A percentile compares a stretch with the other conserved stretches of the same genome.
Conservation (phyloP, 129 eudicot genomes). For the Chrysanthemum seticuspe region DNA sequence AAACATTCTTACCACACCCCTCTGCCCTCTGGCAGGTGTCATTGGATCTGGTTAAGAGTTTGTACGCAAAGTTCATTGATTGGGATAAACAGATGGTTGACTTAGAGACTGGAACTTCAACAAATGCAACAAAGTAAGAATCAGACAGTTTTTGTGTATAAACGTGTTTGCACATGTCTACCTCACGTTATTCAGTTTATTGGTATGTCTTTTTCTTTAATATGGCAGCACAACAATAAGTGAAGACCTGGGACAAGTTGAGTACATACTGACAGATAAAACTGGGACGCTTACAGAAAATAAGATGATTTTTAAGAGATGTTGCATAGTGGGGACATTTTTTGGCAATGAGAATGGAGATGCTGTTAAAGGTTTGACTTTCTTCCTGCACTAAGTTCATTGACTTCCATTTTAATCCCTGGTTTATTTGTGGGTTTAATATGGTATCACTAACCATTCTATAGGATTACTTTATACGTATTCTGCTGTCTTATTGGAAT, state of each 20-base stretch:
- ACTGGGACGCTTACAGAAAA: constrained; percentile 98
- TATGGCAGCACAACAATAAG: constrained; percentile 99
- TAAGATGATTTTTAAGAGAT: constrained; percentile 87
- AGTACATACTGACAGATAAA: constrained; percentile 98
- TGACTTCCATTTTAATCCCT: constrained; percentile 5
- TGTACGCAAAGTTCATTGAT: constrained; percentile 93
- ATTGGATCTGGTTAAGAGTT: constrained; percentile 80
- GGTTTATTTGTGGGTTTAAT: too few species aligned
- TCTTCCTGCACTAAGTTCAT: constrained; percentile 8
- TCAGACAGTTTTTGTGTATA: constrained; percentile 10
- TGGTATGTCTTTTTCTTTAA: constrained; percentile 30
- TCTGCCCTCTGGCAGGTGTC: constrained; percentile 57
- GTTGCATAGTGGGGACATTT: constrained; percentile 73
- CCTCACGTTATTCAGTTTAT: constrained; percentile 21
- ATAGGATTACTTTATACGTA: too few species aligned
- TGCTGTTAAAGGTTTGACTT: constrained; percentile 73
- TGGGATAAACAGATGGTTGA: constrained; percentile 98
- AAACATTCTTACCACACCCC: background rate
- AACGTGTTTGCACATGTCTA: constrained; percentile 9
- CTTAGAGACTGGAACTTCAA: constrained; percentile 60
- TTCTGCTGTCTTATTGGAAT: too few species aligned
- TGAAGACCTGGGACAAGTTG: constrained; percentile 99
- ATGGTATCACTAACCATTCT: too few species aligned
- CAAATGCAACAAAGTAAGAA: constrained; percentile 93
- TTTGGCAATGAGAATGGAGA: constrained; percentile 95